Percentiles rank a stretch among this genome's conserved stretches.
phyloP scores from a whole-genome alignment of 441 rosid species.

The Populus hybrid region DNA sequence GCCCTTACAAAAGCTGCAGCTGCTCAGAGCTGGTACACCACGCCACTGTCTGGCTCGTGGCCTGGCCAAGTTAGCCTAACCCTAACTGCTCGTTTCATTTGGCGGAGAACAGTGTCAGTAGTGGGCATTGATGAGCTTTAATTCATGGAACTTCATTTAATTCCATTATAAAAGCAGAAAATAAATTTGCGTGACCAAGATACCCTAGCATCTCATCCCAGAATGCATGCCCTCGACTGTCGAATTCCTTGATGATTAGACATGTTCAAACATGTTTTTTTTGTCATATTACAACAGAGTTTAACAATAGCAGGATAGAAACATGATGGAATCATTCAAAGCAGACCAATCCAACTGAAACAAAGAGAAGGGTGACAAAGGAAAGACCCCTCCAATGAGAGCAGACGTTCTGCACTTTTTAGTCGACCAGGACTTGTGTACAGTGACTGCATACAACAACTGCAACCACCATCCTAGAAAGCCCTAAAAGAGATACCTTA shows the following conservation, averaged over 20 bases:
- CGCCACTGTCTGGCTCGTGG: too few species aligned
- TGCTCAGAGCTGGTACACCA: too few species aligned
- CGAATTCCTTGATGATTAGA: background rate
- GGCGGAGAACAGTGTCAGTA: too few species aligned
- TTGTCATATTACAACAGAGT: background rate
- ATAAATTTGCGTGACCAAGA: background rate
- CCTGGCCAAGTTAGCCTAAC: too few species aligned
- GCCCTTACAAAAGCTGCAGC: too few species aligned
- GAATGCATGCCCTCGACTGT: background rate
- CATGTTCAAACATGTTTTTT: background rate
- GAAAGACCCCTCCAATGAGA: constrained; percentile 7
- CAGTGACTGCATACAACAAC: constrained; percentile 3
- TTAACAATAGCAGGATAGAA: background rate
- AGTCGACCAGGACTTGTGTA: constrained; percentile 7
- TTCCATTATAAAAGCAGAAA: background rate
- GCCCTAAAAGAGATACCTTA: constrained; percentile 16
- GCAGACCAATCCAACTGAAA: background rate
- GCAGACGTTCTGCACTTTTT: constrained; percentile 10
- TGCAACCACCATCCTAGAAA: constrained; percentile 21
- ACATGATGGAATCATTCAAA: constrained; percentile 1
- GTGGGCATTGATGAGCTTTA: too few species aligned
- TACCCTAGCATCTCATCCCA: background rate
- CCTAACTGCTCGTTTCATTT: too few species aligned
- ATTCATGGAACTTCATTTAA: too few species aligned
- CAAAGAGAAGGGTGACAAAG: background rate